Evolutionary conservation across 176 grass and related monocot genomes (phyloP), one percentile per base, ranked within the genome.

Genomic region (Lolium rigidum): DNA sequence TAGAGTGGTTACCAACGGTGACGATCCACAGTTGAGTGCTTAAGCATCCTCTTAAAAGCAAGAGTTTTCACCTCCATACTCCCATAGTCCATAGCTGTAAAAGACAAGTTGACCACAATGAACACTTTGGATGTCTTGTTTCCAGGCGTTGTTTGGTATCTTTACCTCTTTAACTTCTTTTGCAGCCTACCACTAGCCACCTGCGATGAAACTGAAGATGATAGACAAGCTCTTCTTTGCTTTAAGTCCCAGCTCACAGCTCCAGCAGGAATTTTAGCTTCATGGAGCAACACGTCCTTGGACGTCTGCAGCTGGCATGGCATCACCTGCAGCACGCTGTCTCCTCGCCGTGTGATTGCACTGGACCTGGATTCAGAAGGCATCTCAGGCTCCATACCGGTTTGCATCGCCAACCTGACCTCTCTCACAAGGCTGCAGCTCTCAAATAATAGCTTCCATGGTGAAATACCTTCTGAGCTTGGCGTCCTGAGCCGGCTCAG

Each of bases 401-500:
- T 86, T 11, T 89, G 81, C 9, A 28, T 83, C 18, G 76, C 77
- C 39, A 94, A 87, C 31, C 41, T 94, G 17, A 87, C 69, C 10
- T 85, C 46, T 13, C 87, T 94, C 10, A 11, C 16, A 56, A 68
- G 48, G 39, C 63, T 94, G 11, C 59, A 94, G 6, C 50, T 94
- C 4, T 77, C 92, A 17, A 80, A 75, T 9, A 94, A 94, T 37
- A 49, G n/a, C 51, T 56, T 94, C 60, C 71, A 49, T 12, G 92
- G 95, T 0, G 2, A 15, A 18, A 90, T 97, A 60, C 87, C 94
- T 0, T 16, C 44, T 0, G 78, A 90, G 72, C 52, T 96, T 1
- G 89, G 87, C 4, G 9, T 31, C n/a, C 47, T 93, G 9, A 70
- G 44, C 58, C 28, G 24, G 9, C 89, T 96, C n/a, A 75, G 31